Base-by-base conservation (phyloP, 2,329 filamentous ascomycete genomes). In the Botryotinia convoluta region DNA sequence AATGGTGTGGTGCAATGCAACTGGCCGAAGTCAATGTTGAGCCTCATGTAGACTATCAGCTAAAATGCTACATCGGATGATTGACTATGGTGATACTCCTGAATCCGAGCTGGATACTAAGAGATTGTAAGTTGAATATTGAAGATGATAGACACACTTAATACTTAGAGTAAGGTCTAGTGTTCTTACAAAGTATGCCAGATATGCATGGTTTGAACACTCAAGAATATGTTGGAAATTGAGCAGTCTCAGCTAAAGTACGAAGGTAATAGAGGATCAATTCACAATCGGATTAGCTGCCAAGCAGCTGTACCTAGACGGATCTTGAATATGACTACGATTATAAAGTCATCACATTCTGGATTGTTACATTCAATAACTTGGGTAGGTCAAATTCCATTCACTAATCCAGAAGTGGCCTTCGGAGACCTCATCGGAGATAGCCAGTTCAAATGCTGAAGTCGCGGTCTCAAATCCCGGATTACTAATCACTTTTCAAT, bases 401-500 rank as follows among this genome's bases (percentile, higher is more conserved):
- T 5, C 14, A 54, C 51, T 29, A 16, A 54, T n/a, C 22, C 48
- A n/a, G 5, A 16, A 29, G 12, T 54, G 26, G 26, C 26, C 26
- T 8, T 54, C 14, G 51, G 14, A 54, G 51, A 54, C n/a, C 51
- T 54, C 14, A 54, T 29, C 51, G 14, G n/a, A 54, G 51, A 29
- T 29, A 29, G n/a, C 1, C 20, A 37, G 10, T 60, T 12, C 20
- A 10, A 18, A 59, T 45, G 0, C 44, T 45, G 44, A 22, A 22
- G 18, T 20, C 8, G 16, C 16, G 7, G n/a, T 37, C n/a, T 57
- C 65, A 69, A 16, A 16, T 3, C 35, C 26, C 9, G 10, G 39
- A 70, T 70, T 70, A 70, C 68, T 61, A 70, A 70, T 70, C 54
- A 14, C n/a, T 9, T 45, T n/a, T 29, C n/a, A 39, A 29, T 29